phyloP scores from a whole-genome alignment of 2,329 filamentous ascomycete genomes.

The Zasmidium citrigriseum region DNA sequence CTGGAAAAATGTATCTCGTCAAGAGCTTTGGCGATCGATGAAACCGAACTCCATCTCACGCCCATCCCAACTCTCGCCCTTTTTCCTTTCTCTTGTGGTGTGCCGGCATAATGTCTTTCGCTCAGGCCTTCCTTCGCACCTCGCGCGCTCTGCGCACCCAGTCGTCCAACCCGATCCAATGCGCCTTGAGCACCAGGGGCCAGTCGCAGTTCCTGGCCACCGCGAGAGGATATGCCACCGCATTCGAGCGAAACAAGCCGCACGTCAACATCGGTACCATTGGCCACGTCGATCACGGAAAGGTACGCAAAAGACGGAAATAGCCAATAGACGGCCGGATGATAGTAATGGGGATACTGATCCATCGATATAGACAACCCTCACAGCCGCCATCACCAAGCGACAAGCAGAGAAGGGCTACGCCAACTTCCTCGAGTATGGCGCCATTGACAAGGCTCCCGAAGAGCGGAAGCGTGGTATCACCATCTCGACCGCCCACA shows the following conservation, averaged over 20 bases:
- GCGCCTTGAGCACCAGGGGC: conserved; percentile 64
- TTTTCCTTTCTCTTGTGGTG: conserved; percentile 6
- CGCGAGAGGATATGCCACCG: conserved; percentile 59
- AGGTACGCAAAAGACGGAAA: conserved; percentile 59
- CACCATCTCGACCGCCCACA: conserved; percentile 97
- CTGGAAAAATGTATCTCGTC: not conserved
- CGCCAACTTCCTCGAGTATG: conserved; percentile 95
- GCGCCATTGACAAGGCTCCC: conserved; percentile 96
- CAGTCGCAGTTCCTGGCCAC: conserved; percentile 63
- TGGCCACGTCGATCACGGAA: conserved; percentile 99
- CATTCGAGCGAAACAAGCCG: conserved; percentile 87
- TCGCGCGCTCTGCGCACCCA: conserved; percentile 73
- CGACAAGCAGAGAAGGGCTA: conserved; percentile 92
- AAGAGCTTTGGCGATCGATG: not conserved
- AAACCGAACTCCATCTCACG: conserved; percentile 2
- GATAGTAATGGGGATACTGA: conserved; percentile 8
- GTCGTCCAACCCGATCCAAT: conserved; percentile 75
- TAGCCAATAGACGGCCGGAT: not conserved
- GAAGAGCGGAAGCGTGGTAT: conserved; percentile 99
- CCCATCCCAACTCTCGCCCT: no score
- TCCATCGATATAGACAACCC: conserved; percentile 69
- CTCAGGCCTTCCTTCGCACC: conserved; percentile 81
- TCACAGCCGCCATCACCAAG: conserved; percentile 98
- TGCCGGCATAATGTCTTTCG: conserved; percentile 66
- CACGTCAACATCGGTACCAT: conserved; percentile 99